These are phyloP conservation scores for Diplocarpon rosae DNA, from an alignment of 2,329 filamentous ascomycete genomes.

Conservation along the genomic window DNA sequence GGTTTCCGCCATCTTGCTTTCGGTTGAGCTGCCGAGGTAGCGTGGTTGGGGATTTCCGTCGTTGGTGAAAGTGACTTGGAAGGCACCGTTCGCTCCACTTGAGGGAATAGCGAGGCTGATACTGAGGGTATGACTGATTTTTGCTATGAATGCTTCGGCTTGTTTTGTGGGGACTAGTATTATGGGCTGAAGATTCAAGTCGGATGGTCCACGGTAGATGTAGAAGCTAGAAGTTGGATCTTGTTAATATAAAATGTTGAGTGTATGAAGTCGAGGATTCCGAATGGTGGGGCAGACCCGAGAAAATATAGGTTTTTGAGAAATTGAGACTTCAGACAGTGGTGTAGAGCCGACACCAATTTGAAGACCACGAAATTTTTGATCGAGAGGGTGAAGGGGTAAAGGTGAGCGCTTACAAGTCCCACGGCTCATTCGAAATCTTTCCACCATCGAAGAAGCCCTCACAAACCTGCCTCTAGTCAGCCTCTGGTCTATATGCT, in stretches of 20 bases:
- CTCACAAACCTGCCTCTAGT: neutral
- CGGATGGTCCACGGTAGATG: constrained; percentile 40
- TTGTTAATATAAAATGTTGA: neutral
- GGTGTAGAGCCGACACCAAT: neutral
- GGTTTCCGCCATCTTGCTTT: constrained; percentile 26
- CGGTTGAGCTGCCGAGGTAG: constrained; percentile 50
- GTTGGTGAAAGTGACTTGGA: constrained; percentile 50
- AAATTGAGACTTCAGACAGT: neutral
- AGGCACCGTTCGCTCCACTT: constrained; percentile 39
- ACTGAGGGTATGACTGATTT: constrained; percentile 50
- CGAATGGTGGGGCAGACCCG: no score
- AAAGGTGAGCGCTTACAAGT: constrained; percentile 3
- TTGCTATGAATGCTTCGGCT: constrained; percentile 49
- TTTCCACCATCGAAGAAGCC: constrained; percentile 3
- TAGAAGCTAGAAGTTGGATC: constrained; percentile 47
- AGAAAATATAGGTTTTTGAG: neutral
- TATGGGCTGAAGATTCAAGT: constrained; percentile 39
- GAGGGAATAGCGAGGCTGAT: constrained; percentile 47
- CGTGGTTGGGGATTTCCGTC: constrained; percentile 52
- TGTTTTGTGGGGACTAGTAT: constrained; percentile 59
- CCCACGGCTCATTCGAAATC: constrained; percentile 4
- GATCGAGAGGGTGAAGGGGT: constrained; percentile 7
- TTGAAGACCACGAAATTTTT: neutral
- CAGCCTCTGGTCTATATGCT: neutral
- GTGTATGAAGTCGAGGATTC: neutral